Conservation (phyloP, 1,284 basidiomycete genomes). For the Quambalaria eucalypti region DNA sequence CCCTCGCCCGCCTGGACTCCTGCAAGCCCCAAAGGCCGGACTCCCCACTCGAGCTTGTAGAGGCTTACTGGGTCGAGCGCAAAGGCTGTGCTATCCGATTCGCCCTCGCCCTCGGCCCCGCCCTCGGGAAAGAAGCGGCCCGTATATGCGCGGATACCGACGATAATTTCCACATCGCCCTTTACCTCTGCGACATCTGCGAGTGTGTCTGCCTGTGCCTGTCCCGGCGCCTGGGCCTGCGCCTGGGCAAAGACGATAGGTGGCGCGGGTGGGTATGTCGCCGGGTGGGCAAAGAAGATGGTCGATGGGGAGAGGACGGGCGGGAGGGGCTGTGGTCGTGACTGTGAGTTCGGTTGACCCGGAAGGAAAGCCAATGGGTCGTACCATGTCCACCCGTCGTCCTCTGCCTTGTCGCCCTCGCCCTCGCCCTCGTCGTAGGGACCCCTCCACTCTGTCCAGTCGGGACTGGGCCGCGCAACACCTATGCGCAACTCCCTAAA, state of each 20-base stretch:
- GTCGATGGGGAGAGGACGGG: background rate
- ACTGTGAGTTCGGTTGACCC: background rate
- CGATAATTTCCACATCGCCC: slow-evolving; percentile 5
- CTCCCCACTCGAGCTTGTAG: slow-evolving; percentile 5
- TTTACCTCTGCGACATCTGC: too few species aligned
- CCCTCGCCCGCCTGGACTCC: too few species aligned
- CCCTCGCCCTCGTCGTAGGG: background rate
- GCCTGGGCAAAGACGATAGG: background rate
- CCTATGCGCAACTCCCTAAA: background rate
- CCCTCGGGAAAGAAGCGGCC: background rate
- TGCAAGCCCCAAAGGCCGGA: background rate
- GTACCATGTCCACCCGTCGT: slow-evolving; percentile 5
- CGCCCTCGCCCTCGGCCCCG: background rate
- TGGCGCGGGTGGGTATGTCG: background rate
- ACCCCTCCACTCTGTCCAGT: slow-evolving; percentile 2
- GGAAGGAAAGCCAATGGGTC: slow-evolving; percentile 2
- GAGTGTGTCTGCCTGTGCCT: background rate
- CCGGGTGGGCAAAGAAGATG: slow-evolving; percentile 5
- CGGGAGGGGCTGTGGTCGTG: background rate
- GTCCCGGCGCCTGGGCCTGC: background rate
- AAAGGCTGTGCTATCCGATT: background rate
- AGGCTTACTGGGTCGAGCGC: slow-evolving; percentile 1
- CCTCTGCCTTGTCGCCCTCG: too few species aligned
- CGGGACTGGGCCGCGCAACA: slow-evolving; percentile 5
- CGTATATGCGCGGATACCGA: slow-evolving; percentile 1